phyloP scores from a whole-genome alignment of 495 filamentous ascomycete species.

The Annulohypoxylon moriforme region DNA sequence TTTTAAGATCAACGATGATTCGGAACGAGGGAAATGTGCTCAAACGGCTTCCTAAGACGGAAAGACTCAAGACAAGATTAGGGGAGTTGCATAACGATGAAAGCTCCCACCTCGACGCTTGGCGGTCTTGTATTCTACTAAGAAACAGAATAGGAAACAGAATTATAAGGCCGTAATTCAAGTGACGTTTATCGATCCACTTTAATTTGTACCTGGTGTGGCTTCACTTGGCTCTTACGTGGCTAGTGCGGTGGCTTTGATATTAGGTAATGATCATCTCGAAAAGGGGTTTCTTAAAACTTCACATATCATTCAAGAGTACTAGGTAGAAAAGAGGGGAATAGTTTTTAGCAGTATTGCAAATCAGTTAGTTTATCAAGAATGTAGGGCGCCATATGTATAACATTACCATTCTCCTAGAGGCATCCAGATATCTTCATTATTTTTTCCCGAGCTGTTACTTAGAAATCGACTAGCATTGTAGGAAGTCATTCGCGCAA shows the following conservation, averaged over 20 bases:
- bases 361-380: no score
- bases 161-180: not conserved
- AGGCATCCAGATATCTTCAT: no score
- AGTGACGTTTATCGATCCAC: constrained; percentile 35
- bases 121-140: not conserved
- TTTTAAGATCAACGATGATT: not conserved
- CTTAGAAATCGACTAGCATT: no score
- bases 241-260: not conserved
- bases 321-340: not conserved
- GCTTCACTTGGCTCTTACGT: not conserved
- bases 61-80: constrained; percentile 31
- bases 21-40: constrained; percentile 2
- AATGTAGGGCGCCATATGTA: no score
- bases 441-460: no score
- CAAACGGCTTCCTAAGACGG: constrained; percentile 35
- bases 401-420: no score
- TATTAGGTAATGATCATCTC: not conserved
- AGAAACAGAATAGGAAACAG: constrained; percentile 1
- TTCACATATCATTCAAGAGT: not conserved
- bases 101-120: constrained; percentile 3
- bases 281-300: not conserved
- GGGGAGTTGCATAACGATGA: constrained; percentile 6
- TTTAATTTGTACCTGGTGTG: constrained; percentile 15
- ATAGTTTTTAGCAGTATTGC: no score
- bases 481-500: no score